phyloP scores from a whole-genome alignment of 2,329 filamentous ascomycete genomes.

The Hypoxylon sp. region DNA sequence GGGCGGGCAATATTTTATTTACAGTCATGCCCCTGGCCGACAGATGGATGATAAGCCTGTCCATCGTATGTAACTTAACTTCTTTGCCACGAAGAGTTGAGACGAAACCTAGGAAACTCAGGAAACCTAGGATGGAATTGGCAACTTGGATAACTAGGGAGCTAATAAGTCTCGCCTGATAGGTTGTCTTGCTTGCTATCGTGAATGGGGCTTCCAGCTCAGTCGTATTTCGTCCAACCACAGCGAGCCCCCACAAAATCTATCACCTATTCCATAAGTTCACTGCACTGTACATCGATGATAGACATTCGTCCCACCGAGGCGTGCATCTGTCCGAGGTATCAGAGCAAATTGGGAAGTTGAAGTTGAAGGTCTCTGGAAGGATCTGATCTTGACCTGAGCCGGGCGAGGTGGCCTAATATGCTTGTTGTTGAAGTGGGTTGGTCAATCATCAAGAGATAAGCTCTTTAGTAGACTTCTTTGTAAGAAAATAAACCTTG shows the following conservation, averaged over 20 bases:
- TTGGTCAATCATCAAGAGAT: conserved; percentile 23
- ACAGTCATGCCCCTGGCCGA: conserved; percentile 33
- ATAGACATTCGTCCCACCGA: conserved; percentile 37
- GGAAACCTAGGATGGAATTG: conserved; percentile 35
- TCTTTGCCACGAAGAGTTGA: conserved; percentile 22
- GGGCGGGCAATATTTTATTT: conserved; percentile 27
- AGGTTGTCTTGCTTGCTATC: conserved; percentile 47
- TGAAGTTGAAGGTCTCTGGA: conserved; percentile 15
- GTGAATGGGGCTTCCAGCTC: conserved; percentile 45
- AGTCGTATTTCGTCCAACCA: conserved; percentile 62
- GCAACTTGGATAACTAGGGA: conserved; percentile 39
- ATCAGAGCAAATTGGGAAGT: conserved; percentile 24
- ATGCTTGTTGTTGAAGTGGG: conserved; percentile 12
- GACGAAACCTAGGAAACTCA: not conserved
- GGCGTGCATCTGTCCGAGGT: conserved; percentile 33
- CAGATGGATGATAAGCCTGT: conserved; percentile 22
- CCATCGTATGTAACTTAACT: conserved; percentile 28
- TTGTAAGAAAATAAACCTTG: conserved; percentile 21
- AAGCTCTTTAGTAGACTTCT: conserved; percentile 12
- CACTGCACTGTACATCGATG: conserved; percentile 33
- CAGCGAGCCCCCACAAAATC: conserved; percentile 42
- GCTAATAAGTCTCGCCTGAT: conserved; percentile 43
- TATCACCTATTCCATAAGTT: conserved; percentile 23
- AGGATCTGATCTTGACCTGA: conserved; percentile 6
- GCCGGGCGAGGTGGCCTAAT: conserved; percentile 18